A percentile compares a stretch with the other conserved stretches of the same genome.
These are phyloP conservation scores for Saccharomyces hybrid DNA, from an alignment of 1,139 yeast genomes.

Conservation along the genomic window DNA sequence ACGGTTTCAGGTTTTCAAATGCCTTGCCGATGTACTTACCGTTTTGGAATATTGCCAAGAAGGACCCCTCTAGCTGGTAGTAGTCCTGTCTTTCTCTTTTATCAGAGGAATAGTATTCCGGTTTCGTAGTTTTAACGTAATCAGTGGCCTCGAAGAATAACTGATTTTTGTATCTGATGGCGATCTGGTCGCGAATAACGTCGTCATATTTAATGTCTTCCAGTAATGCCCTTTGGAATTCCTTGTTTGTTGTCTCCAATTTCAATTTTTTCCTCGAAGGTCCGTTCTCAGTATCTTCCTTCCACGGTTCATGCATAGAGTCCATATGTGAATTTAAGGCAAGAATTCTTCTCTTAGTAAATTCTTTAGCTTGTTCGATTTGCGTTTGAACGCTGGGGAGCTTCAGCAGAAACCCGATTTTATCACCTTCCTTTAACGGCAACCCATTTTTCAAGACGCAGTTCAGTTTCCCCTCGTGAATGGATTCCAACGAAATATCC, in stretches of 20 bases:
- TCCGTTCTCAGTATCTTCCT: neutral
- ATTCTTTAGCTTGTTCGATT: slow-evolving; percentile 32
- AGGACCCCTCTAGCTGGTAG: slow-evolving; percentile 22
- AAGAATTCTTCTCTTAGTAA: slow-evolving; percentile 28
- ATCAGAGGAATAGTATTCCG: slow-evolving; percentile 27
- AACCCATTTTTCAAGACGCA: slow-evolving; percentile 10
- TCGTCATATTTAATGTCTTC: slow-evolving; percentile 23
- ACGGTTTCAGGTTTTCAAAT: slow-evolving; percentile 62
- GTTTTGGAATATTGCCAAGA: slow-evolving; percentile 63
- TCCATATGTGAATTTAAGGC: slow-evolving; percentile 14
- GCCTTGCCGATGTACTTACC: slow-evolving; percentile 61
- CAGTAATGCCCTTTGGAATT: slow-evolving; percentile 25
- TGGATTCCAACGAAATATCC: slow-evolving; percentile 69
- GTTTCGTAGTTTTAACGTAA: slow-evolving; percentile 58
- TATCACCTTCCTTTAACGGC: slow-evolving; percentile 64
- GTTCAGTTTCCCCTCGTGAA: slow-evolving; percentile 40
- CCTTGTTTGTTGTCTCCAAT: slow-evolving; percentile 14
- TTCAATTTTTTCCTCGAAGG: slow-evolving; percentile 11
- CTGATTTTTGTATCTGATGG: slow-evolving; percentile 72
- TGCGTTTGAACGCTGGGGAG: slow-evolving; percentile 52
- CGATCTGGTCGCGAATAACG: slow-evolving; percentile 72
- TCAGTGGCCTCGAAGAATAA: slow-evolving; percentile 82
- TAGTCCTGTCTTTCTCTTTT: slow-evolving; percentile 24
- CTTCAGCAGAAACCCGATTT: slow-evolving; percentile 65
- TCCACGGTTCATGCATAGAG: neutral